phyloP scores from a whole-genome alignment of 257 asterid genomes.

The Nicotiana tomentosiformis region DNA sequence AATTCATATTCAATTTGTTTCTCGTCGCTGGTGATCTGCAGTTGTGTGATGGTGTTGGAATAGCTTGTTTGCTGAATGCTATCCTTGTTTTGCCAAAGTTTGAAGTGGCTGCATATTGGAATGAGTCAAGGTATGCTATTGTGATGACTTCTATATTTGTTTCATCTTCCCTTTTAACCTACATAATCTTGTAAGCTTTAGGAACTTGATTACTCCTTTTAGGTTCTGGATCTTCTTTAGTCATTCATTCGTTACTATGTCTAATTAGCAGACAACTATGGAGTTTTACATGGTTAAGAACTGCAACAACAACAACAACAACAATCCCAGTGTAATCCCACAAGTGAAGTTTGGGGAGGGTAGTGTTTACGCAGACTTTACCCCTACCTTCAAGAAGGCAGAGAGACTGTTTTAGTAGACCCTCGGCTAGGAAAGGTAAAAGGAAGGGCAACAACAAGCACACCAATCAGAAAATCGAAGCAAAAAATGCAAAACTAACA shows the following conservation, averaged over 20 bases:
- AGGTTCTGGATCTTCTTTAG: neutral
- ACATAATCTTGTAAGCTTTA: neutral
- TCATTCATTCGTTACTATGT: neutral
- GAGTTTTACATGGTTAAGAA: neutral
- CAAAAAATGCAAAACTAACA: too few relatives aligned
- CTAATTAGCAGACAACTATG: neutral
- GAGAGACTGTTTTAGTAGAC: too few relatives aligned
- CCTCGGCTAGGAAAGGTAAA: too few relatives aligned
- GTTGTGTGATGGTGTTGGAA: conserved; percentile 98
- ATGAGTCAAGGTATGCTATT: conserved; percentile 67
- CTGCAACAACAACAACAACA: neutral
- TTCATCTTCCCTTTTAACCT: neutral
- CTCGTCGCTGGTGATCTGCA: conserved; percentile 22
- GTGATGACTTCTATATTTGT: neutral
- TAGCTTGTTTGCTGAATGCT: conserved; percentile 93
- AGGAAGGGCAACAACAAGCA: too few relatives aligned
- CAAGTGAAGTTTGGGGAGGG: too few relatives aligned
- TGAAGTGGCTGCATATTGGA: conserved; percentile 98
- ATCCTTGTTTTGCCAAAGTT: conserved; percentile 92
- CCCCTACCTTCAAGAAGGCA: too few relatives aligned
- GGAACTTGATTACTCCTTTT: neutral
- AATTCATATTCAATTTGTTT: conserved; percentile 1
- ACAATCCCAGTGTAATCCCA: too few relatives aligned
- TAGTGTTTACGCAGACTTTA: too few relatives aligned
- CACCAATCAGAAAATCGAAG: too few relatives aligned